Percentiles rank a stretch among this genome's conserved stretches.
Conservation (phyloP, 2,329 filamentous ascomycete genomes). For the Cordyceps militaris region DNA sequence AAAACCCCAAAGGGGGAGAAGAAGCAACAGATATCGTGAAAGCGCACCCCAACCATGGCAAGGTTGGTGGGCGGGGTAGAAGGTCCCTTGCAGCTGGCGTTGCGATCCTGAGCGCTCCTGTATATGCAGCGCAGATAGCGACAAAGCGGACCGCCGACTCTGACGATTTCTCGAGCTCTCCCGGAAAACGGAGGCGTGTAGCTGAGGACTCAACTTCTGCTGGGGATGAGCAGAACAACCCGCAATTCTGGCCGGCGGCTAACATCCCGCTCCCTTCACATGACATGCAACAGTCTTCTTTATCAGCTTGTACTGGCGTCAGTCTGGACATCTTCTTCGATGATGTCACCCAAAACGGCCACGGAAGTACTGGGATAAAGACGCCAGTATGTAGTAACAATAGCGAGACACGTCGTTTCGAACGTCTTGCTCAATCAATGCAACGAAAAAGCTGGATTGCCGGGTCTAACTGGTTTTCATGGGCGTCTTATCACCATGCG, state of each 20-base stretch:
- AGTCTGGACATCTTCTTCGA: constrained; percentile 2
- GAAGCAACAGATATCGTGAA: constrained; percentile 20
- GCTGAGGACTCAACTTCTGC: background rate
- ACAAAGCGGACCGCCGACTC: constrained; percentile 25
- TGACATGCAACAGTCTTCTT: background rate
- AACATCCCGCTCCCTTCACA: background rate
- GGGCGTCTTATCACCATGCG: background rate
- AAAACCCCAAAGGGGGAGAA: background rate
- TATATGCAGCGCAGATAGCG: constrained; percentile 37
- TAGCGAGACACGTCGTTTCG: background rate
- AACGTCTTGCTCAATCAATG: background rate
- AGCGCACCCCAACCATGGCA: constrained; percentile 19
- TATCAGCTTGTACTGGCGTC: background rate
- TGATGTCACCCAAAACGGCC: background rate
- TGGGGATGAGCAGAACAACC: background rate
- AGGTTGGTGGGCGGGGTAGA: constrained; percentile 19
- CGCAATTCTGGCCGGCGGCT: background rate
- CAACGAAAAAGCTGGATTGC: constrained; percentile 1
- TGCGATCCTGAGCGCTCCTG: constrained; percentile 43
- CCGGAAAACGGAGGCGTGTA: constrained; percentile 18
- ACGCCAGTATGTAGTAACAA: background rate
- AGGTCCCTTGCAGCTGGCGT: constrained; percentile 36
- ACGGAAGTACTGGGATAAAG: background rate
- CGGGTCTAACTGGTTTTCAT: constrained; percentile 7
- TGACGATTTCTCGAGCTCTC: constrained; percentile 15